Percentiles rank a stretch among this genome's conserved stretches.
Evolutionary conservation across 495 filamentous ascomycete genomes (phyloP).

Genomic region (Aspergillus ostianus): DNA sequence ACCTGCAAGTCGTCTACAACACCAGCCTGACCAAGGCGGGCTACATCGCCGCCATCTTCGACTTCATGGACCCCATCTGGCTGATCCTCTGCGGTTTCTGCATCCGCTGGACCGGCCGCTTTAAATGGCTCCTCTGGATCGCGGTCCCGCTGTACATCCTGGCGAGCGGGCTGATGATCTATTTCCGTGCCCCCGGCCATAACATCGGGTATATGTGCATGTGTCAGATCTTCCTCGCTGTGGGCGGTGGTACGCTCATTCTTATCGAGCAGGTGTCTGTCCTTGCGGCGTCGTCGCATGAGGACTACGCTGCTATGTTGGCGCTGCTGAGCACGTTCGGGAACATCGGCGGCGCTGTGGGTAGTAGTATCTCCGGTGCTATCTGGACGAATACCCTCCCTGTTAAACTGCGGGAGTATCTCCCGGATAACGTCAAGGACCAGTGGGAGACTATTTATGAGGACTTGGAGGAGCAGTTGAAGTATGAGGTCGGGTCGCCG

Average conservation of each 20-base stretch:
- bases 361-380: conserved; percentile 57
- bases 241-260: conserved; percentile 57
- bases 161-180: conserved; percentile 56
- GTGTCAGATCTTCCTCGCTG: conserved; percentile 70
- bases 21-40: conserved; percentile 52
- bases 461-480: conserved; percentile 47
- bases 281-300: conserved; percentile 62
- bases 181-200: conserved; percentile 59
- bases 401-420: conserved; percentile 45
- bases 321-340: conserved; percentile 63
- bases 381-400: conserved; percentile 69
- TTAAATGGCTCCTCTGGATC: conserved; percentile 49
- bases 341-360: conserved; percentile 65
- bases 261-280: conserved; percentile 66
- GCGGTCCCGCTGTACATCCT: conserved; percentile 60
- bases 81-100: conserved; percentile 46
- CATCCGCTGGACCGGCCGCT: conserved; percentile 55
- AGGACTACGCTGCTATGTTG: conserved; percentile 66
- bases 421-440: conserved; percentile 47
- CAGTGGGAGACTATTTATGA: conserved; percentile 54
- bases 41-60: conserved; percentile 52
- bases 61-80: conserved; percentile 44
- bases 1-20: conserved; percentile 69
- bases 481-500: conserved; percentile 48
- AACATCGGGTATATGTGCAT: conserved; percentile 65